Evolutionary conservation across 1,284 basidiomycete species (phyloP).

Genomic region (Cutaneotrichosporon dermatis): DNA sequence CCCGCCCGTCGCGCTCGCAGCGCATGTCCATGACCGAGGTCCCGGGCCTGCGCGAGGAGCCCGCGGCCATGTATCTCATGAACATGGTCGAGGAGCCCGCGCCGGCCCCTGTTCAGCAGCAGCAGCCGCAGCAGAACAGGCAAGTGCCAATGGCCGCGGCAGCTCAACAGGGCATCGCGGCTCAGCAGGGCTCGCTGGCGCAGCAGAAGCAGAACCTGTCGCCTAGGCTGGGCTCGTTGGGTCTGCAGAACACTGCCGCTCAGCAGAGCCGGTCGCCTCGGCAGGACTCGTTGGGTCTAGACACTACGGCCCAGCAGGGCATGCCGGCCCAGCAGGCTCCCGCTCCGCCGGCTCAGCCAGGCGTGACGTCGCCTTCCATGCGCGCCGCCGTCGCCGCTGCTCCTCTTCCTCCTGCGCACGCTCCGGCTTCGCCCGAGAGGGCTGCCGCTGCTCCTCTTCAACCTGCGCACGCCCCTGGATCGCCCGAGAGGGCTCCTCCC

Average conservation of each 20-base stretch:
- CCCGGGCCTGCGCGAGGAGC: constrained; percentile 34
- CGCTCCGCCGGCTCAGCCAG: too few species aligned
- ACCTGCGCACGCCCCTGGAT: too few species aligned
- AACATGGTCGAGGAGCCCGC: constrained; percentile 44
- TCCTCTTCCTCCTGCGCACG: background rate
- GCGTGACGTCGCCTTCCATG: background rate
- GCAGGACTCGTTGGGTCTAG: too few species aligned
- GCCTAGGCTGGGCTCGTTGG: too few species aligned
- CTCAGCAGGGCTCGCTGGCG: background rate
- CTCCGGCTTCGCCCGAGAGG: background rate
- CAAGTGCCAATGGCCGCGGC: background rate
- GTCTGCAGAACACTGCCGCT: too few species aligned
- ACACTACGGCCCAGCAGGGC: too few species aligned
- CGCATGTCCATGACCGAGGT: constrained; percentile 22
- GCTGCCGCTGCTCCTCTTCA: background rate
- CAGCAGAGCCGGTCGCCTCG: too few species aligned
- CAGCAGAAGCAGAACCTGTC: too few species aligned
- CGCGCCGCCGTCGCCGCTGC: background rate
- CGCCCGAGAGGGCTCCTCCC: too few species aligned
- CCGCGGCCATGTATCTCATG: constrained; percentile 44
- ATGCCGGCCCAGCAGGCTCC: too few species aligned
- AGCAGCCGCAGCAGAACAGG: background rate
- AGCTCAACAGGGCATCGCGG: background rate
- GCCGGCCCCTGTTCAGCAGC: background rate
- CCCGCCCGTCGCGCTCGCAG: constrained; percentile 12